Evolutionary conservation across 192 early-diverging fungal species (phyloP), one percentile per base, ranked within the genome.

Genomic region (Coemansia javaensis): DNA sequence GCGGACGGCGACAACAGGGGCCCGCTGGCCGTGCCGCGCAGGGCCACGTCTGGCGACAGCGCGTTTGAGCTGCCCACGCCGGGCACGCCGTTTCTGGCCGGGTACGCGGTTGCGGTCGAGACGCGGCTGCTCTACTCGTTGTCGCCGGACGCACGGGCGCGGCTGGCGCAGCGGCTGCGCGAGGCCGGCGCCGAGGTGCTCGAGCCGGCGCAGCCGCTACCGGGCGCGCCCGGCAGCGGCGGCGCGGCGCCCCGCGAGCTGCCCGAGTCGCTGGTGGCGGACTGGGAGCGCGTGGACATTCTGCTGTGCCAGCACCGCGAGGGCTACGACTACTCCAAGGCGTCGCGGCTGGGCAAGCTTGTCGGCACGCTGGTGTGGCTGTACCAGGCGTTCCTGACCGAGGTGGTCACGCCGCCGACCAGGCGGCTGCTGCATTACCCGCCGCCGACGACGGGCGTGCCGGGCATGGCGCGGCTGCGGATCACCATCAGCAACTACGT

Each of bases 401-500:
- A 48, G 31, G 27, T 10, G 37, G 41, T 75, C 14, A 39, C 49
- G 24, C 21, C 64, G 36, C 71, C 71, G 0, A 75, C 64, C 11
- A 37, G 37, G 47, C 44, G 53, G 15, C 63, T 75, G 42, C 47
- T 75, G 36, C 64, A 75, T 32, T 75, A 75, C 36, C 71, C 71
- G 34, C 31, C 49, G 23, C 71, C 71, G 9, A 16, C 34, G 4
- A 32, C 47, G 3, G 22, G 47, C 2, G 64, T 67, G 11, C 36
- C 31, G 1, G 36, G 46, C 12, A 70, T 66, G 59, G 45, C 56
- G 17, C 47, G 54, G 12, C 32, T 81, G 73, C 59, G 74, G 14
- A 79, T 90, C 9, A 75, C 82, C 0, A 56, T 88, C 13, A 84
- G 85, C 23, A 85, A 87, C 18, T 93, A 93, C 63, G 75, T 55